Evolutionary conservation across 768 basidiomycete species (phyloP), one percentile per base, ranked within the genome.

Genomic region (Russula sp.): DNA sequence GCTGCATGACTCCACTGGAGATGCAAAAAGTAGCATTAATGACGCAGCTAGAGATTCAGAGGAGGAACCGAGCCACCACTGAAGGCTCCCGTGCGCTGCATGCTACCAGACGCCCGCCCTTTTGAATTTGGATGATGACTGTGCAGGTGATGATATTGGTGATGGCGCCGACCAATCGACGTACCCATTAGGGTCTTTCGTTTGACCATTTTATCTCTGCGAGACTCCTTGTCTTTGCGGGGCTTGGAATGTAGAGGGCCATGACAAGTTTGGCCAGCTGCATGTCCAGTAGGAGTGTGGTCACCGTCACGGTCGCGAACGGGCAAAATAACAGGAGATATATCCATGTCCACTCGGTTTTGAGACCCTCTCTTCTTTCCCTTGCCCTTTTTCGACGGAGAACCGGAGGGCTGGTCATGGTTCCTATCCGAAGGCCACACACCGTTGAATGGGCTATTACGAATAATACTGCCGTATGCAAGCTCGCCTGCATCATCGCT

Each of bases 61-160:
- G 68, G 68, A 46, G 68, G 68, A 57, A 69, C 68, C 26, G 66
- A 63, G 57, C 62, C 68, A 34, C 64, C 64, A 48, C 58, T 30
- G 62, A 74, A 78, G 13, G 61, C 40, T 5, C 72, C 71, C 24
- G 75, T 70, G 66, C 80, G 80, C 73, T 89, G 87, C 72, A 79
- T 74, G 57, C 85, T 81, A 60, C 78, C 77, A 52, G 80, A 78
- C 60, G 82, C 79, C 48, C 87, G 81, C 57, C 77, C 76, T 76
- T 86, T 89, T 72, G 77, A 75, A 72, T 89, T 89, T 26, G 88
- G 86, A 66, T 85, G 83, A 69, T 84, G 84, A 16, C 83, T 80
- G 67, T 84, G 85, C 52, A 79, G 76, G 65, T 81, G 80, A 59
- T 81, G 81, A 42, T 83, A 81, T 56, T 79, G 78, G 53, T 75